A percentile compares a stretch with the other conserved stretches of the same genome.
phyloP scores from a whole-genome alignment of 768 basidiomycete genomes.

The Erythrobasidium yunnanense region DNA sequence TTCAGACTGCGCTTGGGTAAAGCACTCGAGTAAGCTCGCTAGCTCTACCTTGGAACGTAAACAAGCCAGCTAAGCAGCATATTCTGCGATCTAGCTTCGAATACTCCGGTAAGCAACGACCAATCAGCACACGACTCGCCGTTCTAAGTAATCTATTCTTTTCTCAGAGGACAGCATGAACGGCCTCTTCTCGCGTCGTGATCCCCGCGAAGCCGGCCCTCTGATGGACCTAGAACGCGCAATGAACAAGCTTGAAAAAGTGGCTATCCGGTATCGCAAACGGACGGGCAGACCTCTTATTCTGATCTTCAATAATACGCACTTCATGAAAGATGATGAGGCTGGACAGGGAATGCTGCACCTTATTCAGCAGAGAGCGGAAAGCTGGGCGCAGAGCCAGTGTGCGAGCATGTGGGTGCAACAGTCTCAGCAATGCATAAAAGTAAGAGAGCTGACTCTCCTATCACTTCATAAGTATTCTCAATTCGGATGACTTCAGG shows the following conservation, averaged over 20 bases:
- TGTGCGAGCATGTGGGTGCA: conserved; percentile 52
- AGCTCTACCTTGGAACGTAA: no score
- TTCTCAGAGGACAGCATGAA: conserved; percentile 34
- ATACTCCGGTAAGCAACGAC: conserved; percentile 53
- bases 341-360: conserved; percentile 67
- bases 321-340: conserved; percentile 48
- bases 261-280: conserved; percentile 57
- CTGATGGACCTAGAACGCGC: conserved; percentile 73
- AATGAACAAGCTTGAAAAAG: conserved; percentile 62
- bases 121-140: neutral
- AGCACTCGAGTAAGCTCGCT: conserved; percentile 46
- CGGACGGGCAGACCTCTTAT: conserved; percentile 59
- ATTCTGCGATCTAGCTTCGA: conserved; percentile 66
- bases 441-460: conserved; percentile 60
- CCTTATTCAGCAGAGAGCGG: conserved; percentile 74
- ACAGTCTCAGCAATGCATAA: neutral
- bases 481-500: conserved; percentile 80
- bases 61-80: no score
- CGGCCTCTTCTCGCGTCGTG: conserved; percentile 66
- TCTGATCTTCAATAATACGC: conserved; percentile 65
- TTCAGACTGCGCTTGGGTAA: conserved; percentile 71
- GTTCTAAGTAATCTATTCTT: neutral
- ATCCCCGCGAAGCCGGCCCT: conserved; percentile 75
- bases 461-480: no score
- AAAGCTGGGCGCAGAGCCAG: conserved; percentile 55